Percentiles rank a stretch among this genome's conserved stretches.
Evolutionary conservation across 805 yeast genomes (phyloP).

Genomic region (Diddensiella caesifluorescens): DNA sequence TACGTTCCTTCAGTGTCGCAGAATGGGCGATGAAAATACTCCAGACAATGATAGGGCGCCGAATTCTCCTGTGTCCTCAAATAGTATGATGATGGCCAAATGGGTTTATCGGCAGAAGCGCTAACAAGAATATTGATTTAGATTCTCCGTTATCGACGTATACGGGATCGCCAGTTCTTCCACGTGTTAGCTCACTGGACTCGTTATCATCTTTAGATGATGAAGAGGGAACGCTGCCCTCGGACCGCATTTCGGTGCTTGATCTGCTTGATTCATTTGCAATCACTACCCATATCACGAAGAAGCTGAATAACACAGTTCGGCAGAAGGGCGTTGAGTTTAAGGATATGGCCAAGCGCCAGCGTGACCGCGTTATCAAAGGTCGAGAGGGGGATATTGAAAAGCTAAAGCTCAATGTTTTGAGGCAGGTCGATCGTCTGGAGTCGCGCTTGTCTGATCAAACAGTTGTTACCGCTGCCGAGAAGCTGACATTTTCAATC

Average conservation of each 20-base stretch:
- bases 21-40: too few relatives aligned
- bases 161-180: slow-evolving; percentile 13
- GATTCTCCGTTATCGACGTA: slow-evolving; percentile 2
- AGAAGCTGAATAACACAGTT: slow-evolving; percentile 24
- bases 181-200: slow-evolving; percentile 15
- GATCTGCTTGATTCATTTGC: slow-evolving; percentile 34
- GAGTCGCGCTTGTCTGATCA: slow-evolving; percentile 26
- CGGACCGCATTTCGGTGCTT: slow-evolving; percentile 28
- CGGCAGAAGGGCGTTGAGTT: slow-evolving; percentile 25
- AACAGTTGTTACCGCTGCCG: slow-evolving; percentile 42
- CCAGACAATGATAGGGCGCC: too few relatives aligned
- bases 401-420: slow-evolving; percentile 23
- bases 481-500: slow-evolving; percentile 74
- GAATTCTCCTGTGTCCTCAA: too few relatives aligned
- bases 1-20: too few relatives aligned
- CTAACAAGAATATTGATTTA: too few relatives aligned
- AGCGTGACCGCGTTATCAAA: slow-evolving; percentile 24
- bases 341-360: slow-evolving; percentile 24
- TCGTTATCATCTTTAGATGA: slow-evolving; percentile 18
- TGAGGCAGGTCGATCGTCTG: slow-evolving; percentile 27
- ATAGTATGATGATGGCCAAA: too few relatives aligned
- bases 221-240: slow-evolving; percentile 19
- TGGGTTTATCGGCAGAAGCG: too few relatives aligned
- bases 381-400: slow-evolving; percentile 32
- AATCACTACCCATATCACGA: slow-evolving; percentile 25